These are phyloP conservation scores for Moringa oleifera DNA, from an alignment of 345 rosid species.

Conservation along the genomic window DNA sequence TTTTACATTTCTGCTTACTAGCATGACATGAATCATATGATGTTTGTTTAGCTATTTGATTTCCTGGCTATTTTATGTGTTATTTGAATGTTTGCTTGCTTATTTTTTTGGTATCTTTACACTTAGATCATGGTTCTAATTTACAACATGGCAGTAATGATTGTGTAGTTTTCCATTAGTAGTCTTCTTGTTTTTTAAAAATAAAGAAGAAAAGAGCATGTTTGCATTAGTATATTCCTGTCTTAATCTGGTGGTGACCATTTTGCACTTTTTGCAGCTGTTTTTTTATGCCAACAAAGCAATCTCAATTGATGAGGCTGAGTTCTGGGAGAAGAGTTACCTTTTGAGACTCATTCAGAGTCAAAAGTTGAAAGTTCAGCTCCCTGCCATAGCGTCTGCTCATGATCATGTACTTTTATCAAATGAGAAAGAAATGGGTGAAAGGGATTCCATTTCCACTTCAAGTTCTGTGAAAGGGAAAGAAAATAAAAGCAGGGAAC, in stretches of 20 bases:
- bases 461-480: slow-evolving; percentile 45
- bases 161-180: too few relatives aligned
- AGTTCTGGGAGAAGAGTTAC: slow-evolving; percentile 95
- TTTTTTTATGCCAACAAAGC: slow-evolving; percentile 66
- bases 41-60: too few relatives aligned
- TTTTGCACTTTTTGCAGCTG: slow-evolving; percentile 41
- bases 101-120: not conserved
- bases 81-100: too few relatives aligned
- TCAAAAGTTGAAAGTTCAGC: slow-evolving; percentile 32
- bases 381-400: slow-evolving; percentile 20
- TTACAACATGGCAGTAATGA: too few relatives aligned
- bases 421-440: slow-evolving; percentile 39
- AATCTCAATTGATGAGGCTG: slow-evolving; percentile 68
- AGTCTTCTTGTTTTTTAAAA: not conserved
- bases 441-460: slow-evolving; percentile 36
- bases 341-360: slow-evolving; percentile 38
- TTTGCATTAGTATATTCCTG: slow-evolving; percentile 2
- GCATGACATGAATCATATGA: too few relatives aligned
- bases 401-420: slow-evolving; percentile 12
- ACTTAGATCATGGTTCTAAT: not conserved
- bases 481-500: slow-evolving; percentile 39
- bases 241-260: slow-evolving; percentile 7
- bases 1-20: too few relatives aligned
- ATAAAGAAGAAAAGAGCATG: too few relatives aligned
- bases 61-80: too few relatives aligned